Conservation (phyloP, 2,329 filamentous ascomycete species). For the Fusarium torreyae region DNA sequence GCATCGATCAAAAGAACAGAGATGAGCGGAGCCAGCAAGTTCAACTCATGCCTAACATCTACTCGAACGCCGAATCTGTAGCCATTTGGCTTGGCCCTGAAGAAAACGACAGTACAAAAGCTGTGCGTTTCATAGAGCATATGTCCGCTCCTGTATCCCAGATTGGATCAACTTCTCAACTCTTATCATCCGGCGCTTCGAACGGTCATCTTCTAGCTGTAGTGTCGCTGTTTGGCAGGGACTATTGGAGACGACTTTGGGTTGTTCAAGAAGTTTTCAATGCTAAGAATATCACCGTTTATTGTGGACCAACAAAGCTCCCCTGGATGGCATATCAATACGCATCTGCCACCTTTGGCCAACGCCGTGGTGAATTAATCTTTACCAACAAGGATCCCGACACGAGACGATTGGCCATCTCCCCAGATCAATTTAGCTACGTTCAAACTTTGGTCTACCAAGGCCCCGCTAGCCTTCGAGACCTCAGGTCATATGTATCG, state of each 20-base stretch:
- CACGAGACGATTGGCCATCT: neutral
- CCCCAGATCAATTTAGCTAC: slow-evolving; percentile 24
- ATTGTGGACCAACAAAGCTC: slow-evolving; percentile 14
- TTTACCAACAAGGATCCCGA: slow-evolving; percentile 15
- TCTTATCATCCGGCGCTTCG: neutral
- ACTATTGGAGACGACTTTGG: slow-evolving; percentile 35
- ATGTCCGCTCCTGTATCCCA: neutral
- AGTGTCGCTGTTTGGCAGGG: slow-evolving; percentile 25
- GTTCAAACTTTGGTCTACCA: slow-evolving; percentile 23
- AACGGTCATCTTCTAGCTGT: slow-evolving; percentile 26
- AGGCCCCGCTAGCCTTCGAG: slow-evolving; percentile 17
- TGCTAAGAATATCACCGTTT: slow-evolving; percentile 14
- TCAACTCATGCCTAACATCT: slow-evolving; percentile 28
- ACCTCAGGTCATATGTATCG: neutral
- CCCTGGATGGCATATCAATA: slow-evolving; percentile 21
- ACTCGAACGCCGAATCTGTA: slow-evolving; percentile 20
- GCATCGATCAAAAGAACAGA: slow-evolving; percentile 12
- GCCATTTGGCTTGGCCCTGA: slow-evolving; percentile 32
- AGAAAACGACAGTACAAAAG: slow-evolving; percentile 20
- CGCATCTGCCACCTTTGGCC: neutral
- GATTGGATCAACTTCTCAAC: neutral
- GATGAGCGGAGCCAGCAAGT: slow-evolving; percentile 24
- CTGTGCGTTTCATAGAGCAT: neutral
- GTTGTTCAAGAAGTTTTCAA: slow-evolving; percentile 33
- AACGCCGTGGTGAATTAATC: slow-evolving; percentile 4